Evolutionary conservation across 2,329 filamentous ascomycete species (phyloP), one percentile per base, ranked within the genome.

Genomic region (Trichoderma afroharzianum): DNA sequence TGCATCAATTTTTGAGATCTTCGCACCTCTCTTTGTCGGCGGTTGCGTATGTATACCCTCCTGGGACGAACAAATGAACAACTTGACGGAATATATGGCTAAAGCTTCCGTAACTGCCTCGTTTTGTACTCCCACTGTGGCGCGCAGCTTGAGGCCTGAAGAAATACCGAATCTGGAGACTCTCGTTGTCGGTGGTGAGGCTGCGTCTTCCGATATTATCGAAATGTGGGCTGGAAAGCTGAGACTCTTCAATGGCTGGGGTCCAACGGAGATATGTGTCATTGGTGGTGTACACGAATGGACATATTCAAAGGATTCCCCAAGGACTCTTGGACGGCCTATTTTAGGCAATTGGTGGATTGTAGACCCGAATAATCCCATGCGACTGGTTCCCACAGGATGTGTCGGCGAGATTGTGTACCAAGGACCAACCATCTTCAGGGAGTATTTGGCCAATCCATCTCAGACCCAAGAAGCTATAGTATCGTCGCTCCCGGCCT

Each of bases 401-500:
- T 58, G 53, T 3, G 21, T 67, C 8, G 69, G 69, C 39, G 69
- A 71, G 21, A 58, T 71, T 11, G 36, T 62, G 4, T 39, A 53
- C 39, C 62, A 71, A 21, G 69, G 69, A 4, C 63, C 69, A 9
- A 71, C 53, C 8, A 0, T 71, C 1, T 26, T 70, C 4, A 39
- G 59, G 1, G 68, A 70, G 18, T 70, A 70, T n/a, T 6, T 70
- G 9, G 68, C 15, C 6, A 57, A 66, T 43, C 21, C 59, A 43
- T 18, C 32, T 1, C 57, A 64, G 6, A 70, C 68, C 5, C 32
- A 59, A 4, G 55, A 43, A 1, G 59, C 2, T 18, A 5, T 70
- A 7, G 21, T 70, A 15, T 30, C 59, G 4, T 36, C 58, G 6
- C 68, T 70, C 12, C 81, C 76, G 18, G 80, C 81, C 3, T 78